A percentile compares a stretch with the other conserved stretches of the same genome.
phyloP scores from a whole-genome alignment of 805 yeast species.

The Saccharomycopsis babjevae region DNA sequence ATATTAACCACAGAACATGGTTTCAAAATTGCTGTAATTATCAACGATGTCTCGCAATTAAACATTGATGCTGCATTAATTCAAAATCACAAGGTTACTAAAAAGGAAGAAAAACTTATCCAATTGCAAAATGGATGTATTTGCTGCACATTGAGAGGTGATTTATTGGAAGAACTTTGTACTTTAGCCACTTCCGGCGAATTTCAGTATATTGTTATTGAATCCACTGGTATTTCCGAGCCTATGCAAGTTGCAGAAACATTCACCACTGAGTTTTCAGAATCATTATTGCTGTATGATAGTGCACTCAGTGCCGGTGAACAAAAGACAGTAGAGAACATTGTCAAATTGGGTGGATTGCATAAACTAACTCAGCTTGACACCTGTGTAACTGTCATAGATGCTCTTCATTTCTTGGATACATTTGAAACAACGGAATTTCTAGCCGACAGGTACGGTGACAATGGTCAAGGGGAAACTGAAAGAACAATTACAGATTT shows the following conservation, averaged over 20 bases:
- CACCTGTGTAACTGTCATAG: slow-evolving; percentile 38
- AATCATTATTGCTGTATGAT: slow-evolving; percentile 22
- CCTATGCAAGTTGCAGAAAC: slow-evolving; percentile 45
- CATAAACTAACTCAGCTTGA: slow-evolving; percentile 32
- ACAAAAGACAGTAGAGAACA: not conserved
- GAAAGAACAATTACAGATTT: slow-evolving; percentile 32
- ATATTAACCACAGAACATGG: slow-evolving; percentile 33
- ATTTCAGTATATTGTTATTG: slow-evolving; percentile 35
- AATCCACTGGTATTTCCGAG: slow-evolving; percentile 38
- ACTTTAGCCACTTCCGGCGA: slow-evolving; percentile 27
- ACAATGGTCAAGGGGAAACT: slow-evolving; percentile 17
- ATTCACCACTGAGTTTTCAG: slow-evolving; percentile 34
- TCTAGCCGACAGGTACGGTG: slow-evolving; percentile 29
- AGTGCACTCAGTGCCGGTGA: not conserved
- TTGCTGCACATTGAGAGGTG: slow-evolving; percentile 39
- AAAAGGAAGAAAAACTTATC: slow-evolving; percentile 32
- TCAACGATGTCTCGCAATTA: slow-evolving; percentile 35
- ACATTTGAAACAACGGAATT: slow-evolving; percentile 26
- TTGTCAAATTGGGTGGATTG: slow-evolving; percentile 31
- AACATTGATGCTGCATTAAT: slow-evolving; percentile 36
- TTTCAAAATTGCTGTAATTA: slow-evolving; percentile 34
- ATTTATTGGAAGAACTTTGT: slow-evolving; percentile 34
- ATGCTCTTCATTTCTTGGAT: slow-evolving; percentile 31
- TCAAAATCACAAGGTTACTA: slow-evolving; percentile 23
- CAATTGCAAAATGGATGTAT: slow-evolving; percentile 41